Evolutionary conservation across 805 yeast genomes (phyloP).

Genomic region (Candida chauliodis): DNA sequence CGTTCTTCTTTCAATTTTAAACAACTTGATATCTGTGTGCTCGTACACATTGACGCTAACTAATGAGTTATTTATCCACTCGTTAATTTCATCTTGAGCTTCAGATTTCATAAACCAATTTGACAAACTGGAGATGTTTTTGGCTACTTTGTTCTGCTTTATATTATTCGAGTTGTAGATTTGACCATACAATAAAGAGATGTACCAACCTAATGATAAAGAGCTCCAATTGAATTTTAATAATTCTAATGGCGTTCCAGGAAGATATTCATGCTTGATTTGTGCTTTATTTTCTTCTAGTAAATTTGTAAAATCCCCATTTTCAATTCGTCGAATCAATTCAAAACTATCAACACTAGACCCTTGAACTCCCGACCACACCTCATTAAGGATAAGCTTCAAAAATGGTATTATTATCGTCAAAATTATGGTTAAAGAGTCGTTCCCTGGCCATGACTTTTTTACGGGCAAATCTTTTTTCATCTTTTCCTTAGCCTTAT

Average conservation of each 20-base stretch:
- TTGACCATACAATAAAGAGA: conserved; percentile 58
- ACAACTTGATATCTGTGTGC: conserved; percentile 46
- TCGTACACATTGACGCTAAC: conserved; percentile 50
- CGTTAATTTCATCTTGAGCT: conserved; percentile 12
- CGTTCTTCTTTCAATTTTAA: conserved; percentile 33
- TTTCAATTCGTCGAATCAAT: conserved; percentile 40
- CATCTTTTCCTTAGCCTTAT: conserved; percentile 50
- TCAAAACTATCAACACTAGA: conserved; percentile 21
- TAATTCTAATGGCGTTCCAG: conserved; percentile 38
- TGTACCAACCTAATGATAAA: conserved; percentile 72
- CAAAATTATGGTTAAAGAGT: conserved; percentile 42
- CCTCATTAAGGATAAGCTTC: conserved; percentile 24
- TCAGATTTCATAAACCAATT: conserved; percentile 25
- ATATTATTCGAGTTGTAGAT: conserved; percentile 40
- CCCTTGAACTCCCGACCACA: conserved; percentile 18
- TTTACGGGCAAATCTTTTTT: conserved; percentile 48
- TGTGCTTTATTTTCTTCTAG: conserved; percentile 21
- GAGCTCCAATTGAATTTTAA: conserved; percentile 61
- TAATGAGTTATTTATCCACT: conserved; percentile 26
- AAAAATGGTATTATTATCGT: conserved; percentile 37
- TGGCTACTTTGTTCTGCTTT: conserved; percentile 40
- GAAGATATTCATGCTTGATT: conserved; percentile 41
- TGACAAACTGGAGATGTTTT: conserved; percentile 38
- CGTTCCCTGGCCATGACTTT: conserved; percentile 56
- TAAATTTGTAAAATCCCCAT: conserved; percentile 25